Base-by-base conservation (phyloP, 169 alveolate species). In the Cryptosporidium tyzzeri region DNA sequence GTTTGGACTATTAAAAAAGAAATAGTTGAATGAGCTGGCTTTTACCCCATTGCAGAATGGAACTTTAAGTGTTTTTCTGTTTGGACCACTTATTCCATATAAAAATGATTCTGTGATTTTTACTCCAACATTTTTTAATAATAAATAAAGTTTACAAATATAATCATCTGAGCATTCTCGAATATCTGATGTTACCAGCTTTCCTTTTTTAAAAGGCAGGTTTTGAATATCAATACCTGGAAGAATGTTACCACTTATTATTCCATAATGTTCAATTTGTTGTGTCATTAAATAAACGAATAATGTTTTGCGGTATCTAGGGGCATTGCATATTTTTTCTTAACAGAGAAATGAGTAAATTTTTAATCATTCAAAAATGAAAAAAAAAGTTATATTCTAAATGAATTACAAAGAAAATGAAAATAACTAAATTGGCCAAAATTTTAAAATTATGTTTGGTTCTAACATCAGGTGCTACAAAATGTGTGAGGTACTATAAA, bases 61-160 rank as follows among this genome's bases (percentile, higher is more conserved):
- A 62, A 80, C 37, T 44, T 18, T 62, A 16, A 80, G 2, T 41
- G 12, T 26, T 41, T 80, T 65, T 26, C 89, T 59, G 48, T 80
- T 61, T 37, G 89, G 75, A 12, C 89, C 89, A 65, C 89, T 65
- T 10, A 80, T 62, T 80, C 67, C 89, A 41, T 62, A 80, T 62
- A 80, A 26, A 65, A 80, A 80, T 9, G 89, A 80, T 65, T 80
- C 89, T n/a, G 89, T 80, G 0, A 80, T 80, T 41, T 12, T 65
- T 62, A 80, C 45, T 61, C 80, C 71, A 62, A 51, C 55, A 41
- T 67, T 61, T 80, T 50, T 80, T 29, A 80, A 26, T 8, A 23
- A 16, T 18, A 44, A 23, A 4, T 80, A 80, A 23, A 80, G 48
- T 12, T 80, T n/a, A 44, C 51, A 62, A 62, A 80, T 62, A 29